Conservation (phyloP, 2,329 filamentous ascomycete genomes). For the Didymella lethalis region DNA sequence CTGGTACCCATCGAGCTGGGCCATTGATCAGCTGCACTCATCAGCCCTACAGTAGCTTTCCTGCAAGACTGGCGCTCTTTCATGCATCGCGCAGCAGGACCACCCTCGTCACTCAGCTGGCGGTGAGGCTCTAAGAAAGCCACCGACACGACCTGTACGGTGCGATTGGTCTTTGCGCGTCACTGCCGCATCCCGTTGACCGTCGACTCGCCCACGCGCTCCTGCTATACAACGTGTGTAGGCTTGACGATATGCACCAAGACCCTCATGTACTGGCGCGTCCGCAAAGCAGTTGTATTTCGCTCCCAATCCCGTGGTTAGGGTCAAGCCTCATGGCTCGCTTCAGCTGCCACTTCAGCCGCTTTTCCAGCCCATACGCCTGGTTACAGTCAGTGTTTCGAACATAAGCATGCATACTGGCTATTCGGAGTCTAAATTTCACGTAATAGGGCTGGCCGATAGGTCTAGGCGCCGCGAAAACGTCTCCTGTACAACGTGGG, state of each 20-base stretch:
- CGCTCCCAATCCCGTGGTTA: constrained; percentile 13
- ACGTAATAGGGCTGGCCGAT: constrained; percentile 19
- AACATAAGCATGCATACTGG: not conserved
- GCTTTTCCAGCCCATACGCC: constrained; percentile 17
- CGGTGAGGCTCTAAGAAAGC: constrained; percentile 1
- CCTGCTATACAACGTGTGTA: constrained; percentile 1
- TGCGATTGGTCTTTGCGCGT: not conserved
- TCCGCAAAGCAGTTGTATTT: constrained; percentile 7
- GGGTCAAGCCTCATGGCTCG: constrained; percentile 14
- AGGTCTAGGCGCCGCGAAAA: constrained; percentile 17
- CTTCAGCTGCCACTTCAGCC: constrained; percentile 19
- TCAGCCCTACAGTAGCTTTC: constrained; percentile 2
- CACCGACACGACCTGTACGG: not conserved
- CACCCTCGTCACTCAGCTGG: constrained; percentile 11
- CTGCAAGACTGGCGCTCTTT: not conserved
- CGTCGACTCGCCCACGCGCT: constrained; percentile 8
- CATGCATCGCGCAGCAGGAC: not conserved
- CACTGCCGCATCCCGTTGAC: constrained; percentile 7
- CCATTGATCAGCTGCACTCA: constrained; percentile 3
- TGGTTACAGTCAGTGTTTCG: constrained; percentile 5
- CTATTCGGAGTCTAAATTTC: constrained; percentile 8
- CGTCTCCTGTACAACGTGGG: constrained; percentile 12
- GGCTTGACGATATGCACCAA: not conserved
- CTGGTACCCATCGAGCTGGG: not conserved
- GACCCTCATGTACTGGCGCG: constrained; percentile 2